Base-by-base conservation (phyloP, 2,329 filamentous ascomycete species). In the Myotisia sp. region DNA sequence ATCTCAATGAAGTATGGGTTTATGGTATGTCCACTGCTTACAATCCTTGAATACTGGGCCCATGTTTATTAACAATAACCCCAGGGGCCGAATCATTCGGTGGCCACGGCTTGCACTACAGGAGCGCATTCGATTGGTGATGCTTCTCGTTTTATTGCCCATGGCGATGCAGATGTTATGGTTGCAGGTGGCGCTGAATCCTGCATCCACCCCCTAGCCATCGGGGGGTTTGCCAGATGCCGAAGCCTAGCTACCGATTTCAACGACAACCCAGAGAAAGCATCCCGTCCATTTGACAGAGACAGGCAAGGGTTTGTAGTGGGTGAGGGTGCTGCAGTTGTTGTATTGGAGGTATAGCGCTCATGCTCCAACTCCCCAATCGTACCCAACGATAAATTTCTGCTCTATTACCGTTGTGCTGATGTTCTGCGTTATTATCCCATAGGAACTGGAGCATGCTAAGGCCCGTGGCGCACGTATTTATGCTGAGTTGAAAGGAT, bases 81-180 rank as follows among this genome's bases (percentile, higher is more conserved):
- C 9, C 63, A 81, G 55, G 90, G 90, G 0, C 90, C 90, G 3
- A 94, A 93, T 51, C 90, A 94, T 57, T 74, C 87, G 2, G 84
- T 74, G 24, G 92, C 87, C 0, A 98, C 90, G 8, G 90, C 90
- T 38, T 98, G 90, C 55, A 95, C 90, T 1, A 98, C 90, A 0
- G 90, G 90, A 7, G 83, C 87, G 1, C 90, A 98, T 60, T 85
- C 86, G 1, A 77, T 98, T 32, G 90, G 87, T 12, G 90, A 98
- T 54, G 90, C 90, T 4, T 77, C 81, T n/a, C 75, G 87, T 12
- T 83, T 94, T 53, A 87, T 98, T 41, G 73, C 79, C n/a, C 77
- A 76, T 50, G 86, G 85, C 5, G 87, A 95, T 53, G 87, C 87
- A 29, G 71, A 93, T 54, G 79, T 95, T 36, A 95, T 98, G 85